Percentiles rank a stretch among this genome's conserved stretches.
Conservation (phyloP, 108 stramenopile genomes). For the Cafeteria roenbergensis region DNA sequence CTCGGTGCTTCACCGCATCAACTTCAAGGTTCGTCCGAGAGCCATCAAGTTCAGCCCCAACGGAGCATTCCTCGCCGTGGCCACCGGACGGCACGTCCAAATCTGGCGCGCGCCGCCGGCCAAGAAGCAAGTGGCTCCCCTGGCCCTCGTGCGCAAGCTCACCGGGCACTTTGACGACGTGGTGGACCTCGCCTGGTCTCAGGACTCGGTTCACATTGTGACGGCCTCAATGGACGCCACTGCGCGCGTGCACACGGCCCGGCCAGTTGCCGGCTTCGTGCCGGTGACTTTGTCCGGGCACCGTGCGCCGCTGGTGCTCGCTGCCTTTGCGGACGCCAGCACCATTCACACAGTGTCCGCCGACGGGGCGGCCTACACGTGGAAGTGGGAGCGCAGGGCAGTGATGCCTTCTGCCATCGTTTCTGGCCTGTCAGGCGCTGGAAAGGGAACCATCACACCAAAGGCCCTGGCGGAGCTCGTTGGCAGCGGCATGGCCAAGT, state of each 20-base stretch:
- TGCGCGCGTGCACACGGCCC: slow-evolving; percentile 69
- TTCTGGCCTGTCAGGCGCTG: background rate
- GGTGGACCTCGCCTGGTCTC: slow-evolving; percentile 63
- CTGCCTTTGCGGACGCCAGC: slow-evolving; percentile 43
- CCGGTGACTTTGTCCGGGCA: slow-evolving; percentile 68
- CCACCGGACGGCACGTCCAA: slow-evolving; percentile 71
- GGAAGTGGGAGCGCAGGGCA: slow-evolving; percentile 46
- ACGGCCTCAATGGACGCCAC: slow-evolving; percentile 65
- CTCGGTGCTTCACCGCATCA: slow-evolving; percentile 75
- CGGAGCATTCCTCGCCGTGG: slow-evolving; percentile 71
- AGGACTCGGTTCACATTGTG: slow-evolving; percentile 64
- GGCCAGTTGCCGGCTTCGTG: slow-evolving; percentile 58
- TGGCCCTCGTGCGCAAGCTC: slow-evolving; percentile 71
- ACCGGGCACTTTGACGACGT: slow-evolving; percentile 74
- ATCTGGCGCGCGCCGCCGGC: slow-evolving; percentile 75
- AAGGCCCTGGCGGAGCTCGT: background rate
- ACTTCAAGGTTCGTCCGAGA: slow-evolving; percentile 68
- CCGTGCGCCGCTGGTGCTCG: slow-evolving; percentile 57
- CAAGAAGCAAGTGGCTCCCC: slow-evolving; percentile 73
- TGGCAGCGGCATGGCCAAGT: background rate
- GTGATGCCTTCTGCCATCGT: background rate
- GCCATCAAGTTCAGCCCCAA: slow-evolving; percentile 68
- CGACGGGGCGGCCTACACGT: slow-evolving; percentile 77
- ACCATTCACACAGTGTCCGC: slow-evolving; percentile 56
- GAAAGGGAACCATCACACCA: background rate